Base-by-base conservation (phyloP, 1,284 basidiomycete species). In the Irpex rosettiformis region DNA sequence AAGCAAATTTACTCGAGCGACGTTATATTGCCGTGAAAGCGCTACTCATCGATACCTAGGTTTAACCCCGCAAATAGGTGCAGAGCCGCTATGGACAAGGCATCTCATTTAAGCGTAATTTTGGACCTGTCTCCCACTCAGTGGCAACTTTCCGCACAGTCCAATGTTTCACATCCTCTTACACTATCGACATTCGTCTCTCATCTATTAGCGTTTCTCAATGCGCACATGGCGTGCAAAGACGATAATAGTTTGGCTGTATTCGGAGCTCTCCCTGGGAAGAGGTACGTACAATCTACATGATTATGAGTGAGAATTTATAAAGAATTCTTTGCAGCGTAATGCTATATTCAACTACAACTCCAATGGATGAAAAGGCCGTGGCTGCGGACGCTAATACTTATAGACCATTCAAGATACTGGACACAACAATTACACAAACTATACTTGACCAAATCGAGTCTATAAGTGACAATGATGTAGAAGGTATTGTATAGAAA, bases 221-320 rank as follows among this genome's bases (percentile, higher is more conserved):
- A 99, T 67, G 86, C 94, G 1, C 95, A 98, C 74, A 83, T 96
- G 59, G 94, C 95, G 0, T 84, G 88, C 65, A 86, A 90, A 63
- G 91, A 96, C 76, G 94, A 96, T 67, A 99, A 98, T 71, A 86
- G 91, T 4, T 79, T 98, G 16, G 91, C 94, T 3, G 89, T 98
- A 48, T 97, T 95, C 70, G 96, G 88, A 5, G 94, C 94, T 4
- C 81, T 93, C 59, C 89, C 90, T 2, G 87, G 87, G 4, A 89
- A 90, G 69, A 91, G 87, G 87, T 89, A 61, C 63, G 81, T 76
- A 57, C 57, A 66, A 25, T 45, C 47, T 51, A 45, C 37, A 27
- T 11, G 13, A 40, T 22, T 16, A 30, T 24, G 21, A 21, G 67
- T 24, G 6, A 40, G n/a, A 25, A 29, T 40, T 58, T 7, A 30